Conservation (phyloP, 805 yeast species). For the Candida piceae region DNA sequence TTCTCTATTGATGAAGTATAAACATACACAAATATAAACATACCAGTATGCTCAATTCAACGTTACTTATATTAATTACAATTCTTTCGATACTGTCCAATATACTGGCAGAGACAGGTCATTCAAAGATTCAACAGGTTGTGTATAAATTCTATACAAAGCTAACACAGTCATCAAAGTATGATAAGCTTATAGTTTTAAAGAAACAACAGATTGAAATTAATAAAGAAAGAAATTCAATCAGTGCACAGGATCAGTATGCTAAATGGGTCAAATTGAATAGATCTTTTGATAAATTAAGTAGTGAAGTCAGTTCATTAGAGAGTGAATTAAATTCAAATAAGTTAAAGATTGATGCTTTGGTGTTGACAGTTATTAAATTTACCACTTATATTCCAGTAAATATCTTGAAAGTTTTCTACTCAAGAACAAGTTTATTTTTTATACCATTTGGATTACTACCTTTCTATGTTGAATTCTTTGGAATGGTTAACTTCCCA, state of each 20-base stretch:
- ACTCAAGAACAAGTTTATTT: constrained; percentile 49
- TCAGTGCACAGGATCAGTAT: constrained; percentile 89
- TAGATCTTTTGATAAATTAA: constrained; percentile 57
- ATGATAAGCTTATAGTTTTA: constrained; percentile 26
- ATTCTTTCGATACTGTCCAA: constrained; percentile 34
- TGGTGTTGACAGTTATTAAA: constrained; percentile 32
- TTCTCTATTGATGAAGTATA: too few species aligned
- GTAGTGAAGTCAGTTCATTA: constrained; percentile 43
- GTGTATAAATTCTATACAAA: constrained; percentile 11
- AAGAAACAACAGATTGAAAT: constrained; percentile 42
- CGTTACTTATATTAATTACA: constrained; percentile 31
- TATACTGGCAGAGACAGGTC: constrained; percentile 34
- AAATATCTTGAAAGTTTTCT: constrained; percentile 45
- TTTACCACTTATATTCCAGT: constrained; percentile 41
- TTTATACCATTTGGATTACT: constrained; percentile 54
- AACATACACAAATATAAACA: too few species aligned
- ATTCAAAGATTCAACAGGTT: constrained; percentile 15
- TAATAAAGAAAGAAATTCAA: constrained; percentile 48
- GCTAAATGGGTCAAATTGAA: constrained; percentile 94
- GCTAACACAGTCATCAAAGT: constrained; percentile 23
- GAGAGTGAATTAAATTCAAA: constrained; percentile 34
- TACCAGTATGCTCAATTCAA: constrained; percentile 20
- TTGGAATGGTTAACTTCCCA: constrained; percentile 49
- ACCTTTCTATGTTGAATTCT: constrained; percentile 52
- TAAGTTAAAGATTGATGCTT: constrained; percentile 31